Conservation (phyloP, 495 filamentous ascomycete genomes). For the Echria macrotheca region DNA sequence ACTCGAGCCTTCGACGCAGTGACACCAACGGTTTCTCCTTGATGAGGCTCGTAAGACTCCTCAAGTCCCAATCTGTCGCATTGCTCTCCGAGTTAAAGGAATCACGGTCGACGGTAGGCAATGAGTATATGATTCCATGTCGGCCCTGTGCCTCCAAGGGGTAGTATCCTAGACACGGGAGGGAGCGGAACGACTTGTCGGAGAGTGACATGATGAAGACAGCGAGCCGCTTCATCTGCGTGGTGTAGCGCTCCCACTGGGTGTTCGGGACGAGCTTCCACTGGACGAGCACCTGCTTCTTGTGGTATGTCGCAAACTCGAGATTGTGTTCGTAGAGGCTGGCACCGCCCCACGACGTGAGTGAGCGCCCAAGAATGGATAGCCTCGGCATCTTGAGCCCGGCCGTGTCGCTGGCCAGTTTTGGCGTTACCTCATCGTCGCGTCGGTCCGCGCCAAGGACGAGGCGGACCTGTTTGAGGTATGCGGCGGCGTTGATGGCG, state of each 20-base stretch:
- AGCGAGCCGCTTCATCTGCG: constrained; percentile 16
- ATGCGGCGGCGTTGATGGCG: constrained; percentile 2
- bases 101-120: too few relatives aligned
- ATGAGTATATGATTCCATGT: constrained; percentile 16
- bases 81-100: not conserved
- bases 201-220: constrained; percentile 15
- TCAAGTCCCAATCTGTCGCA: constrained; percentile 11
- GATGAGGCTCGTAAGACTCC: constrained; percentile 9
- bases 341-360: not conserved
- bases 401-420: too few relatives aligned
- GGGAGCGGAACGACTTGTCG: constrained; percentile 14
- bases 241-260: constrained; percentile 11
- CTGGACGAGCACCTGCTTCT: constrained; percentile 18
- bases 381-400: too few relatives aligned
- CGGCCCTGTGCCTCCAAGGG: constrained; percentile 4
- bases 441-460: constrained; percentile 3
- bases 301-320: constrained; percentile 3
- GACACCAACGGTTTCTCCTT: not conserved
- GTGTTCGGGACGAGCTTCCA: constrained; percentile 16
- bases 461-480: constrained; percentile 8
- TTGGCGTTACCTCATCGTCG: constrained; percentile 12
- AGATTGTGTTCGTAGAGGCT: too few relatives aligned
- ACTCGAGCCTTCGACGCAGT: constrained; percentile 6
- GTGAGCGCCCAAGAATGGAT: too few relatives aligned
- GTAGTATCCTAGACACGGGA: constrained; percentile 16